Conservation (phyloP, 164 flowering plant genomes). For the Chimonanthus salicifolius region DNA sequence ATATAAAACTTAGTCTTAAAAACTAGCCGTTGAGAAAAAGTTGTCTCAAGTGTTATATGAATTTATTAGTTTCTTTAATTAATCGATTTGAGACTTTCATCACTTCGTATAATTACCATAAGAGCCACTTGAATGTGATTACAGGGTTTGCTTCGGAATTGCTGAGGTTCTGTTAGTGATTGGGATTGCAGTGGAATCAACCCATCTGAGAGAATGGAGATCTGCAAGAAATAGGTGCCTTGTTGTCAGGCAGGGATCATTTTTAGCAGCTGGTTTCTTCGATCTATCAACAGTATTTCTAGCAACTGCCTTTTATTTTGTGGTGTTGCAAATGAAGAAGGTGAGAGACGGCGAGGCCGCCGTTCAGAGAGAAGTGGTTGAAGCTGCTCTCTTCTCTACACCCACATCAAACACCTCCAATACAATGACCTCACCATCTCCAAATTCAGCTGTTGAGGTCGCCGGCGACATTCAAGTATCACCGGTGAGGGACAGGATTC, state of each 20-base stretch:
- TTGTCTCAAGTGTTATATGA: too few species aligned
- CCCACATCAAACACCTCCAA: not conserved
- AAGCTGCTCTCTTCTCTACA: slow-evolving; percentile 6
- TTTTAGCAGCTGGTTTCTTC: slow-evolving; percentile 67
- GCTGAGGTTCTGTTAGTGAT: slow-evolving; percentile 65
- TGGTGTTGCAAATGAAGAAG: slow-evolving; percentile 47
- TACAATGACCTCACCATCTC: not conserved
- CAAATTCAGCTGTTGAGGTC: not conserved
- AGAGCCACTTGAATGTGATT: not conserved
- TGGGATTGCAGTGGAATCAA: slow-evolving; percentile 79
- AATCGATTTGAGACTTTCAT: too few species aligned
- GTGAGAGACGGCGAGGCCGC: not conserved
- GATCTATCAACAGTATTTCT: slow-evolving; percentile 52
- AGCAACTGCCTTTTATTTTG: slow-evolving; percentile 54
- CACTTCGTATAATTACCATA: not conserved
- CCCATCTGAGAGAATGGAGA: slow-evolving; percentile 56
- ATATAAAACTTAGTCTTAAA: too few species aligned
- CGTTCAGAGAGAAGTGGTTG: slow-evolving; percentile 3
- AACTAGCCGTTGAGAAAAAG: too few species aligned
- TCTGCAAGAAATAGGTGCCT: slow-evolving; percentile 49
- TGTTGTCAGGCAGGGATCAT: slow-evolving; percentile 45
- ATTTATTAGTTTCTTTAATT: too few species aligned
- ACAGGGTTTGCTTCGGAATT: slow-evolving; percentile 66
- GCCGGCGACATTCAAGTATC: not conserved
- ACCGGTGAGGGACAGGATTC: not conserved